phyloP scores from a whole-genome alignment of 768 basidiomycete genomes.

The Hygrocybe punicea region DNA sequence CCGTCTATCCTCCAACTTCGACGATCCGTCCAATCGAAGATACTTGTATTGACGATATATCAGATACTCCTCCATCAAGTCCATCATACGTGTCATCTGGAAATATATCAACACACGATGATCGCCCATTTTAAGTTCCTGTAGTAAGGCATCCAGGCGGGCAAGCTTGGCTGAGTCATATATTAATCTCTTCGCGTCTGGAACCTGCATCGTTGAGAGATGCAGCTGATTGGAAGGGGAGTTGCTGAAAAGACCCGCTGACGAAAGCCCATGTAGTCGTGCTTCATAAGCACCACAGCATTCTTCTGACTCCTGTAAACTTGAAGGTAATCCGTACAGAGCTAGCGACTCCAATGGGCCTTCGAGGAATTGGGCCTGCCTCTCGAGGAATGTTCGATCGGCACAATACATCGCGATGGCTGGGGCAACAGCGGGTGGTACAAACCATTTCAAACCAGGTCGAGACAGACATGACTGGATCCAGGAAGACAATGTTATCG shows the following conservation, averaged over 20 bases:
- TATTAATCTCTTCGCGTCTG: conserved; percentile 90
- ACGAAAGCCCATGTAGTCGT: conserved; percentile 57
- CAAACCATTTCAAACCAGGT: conserved; percentile 76
- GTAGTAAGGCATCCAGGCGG: conserved; percentile 80
- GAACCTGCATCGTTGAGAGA: conserved; percentile 81
- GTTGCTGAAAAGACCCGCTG: conserved; percentile 60
- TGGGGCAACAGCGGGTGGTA: conserved; percentile 83
- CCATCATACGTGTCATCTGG: conserved; percentile 99
- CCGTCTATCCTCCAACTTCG: conserved; percentile 90
- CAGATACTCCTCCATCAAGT: conserved; percentile 97
- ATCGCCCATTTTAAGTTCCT: conserved; percentile 87
- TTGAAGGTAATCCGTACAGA: conserved; percentile 78
- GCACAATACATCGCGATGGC: conserved; percentile 69
- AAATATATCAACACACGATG: conserved; percentile 96
- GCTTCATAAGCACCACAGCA: conserved; percentile 47
- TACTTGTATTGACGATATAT: conserved; percentile 97
- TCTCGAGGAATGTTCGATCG: conserved; percentile 76
- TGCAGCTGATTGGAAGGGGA: conserved; percentile 77
- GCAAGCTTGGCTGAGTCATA: conserved; percentile 97
- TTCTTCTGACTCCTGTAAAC: conserved; percentile 55
- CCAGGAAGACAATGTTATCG: conserved; percentile 65
- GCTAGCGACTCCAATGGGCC: conserved; percentile 73
- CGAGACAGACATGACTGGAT: conserved; percentile 77
- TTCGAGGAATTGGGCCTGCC: conserved; percentile 55
- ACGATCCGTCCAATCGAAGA: conserved; percentile 86